These are phyloP conservation scores for Moesziomyces antarcticus DNA, from an alignment of 1,284 basidiomycete species.

Conservation along the genomic window DNA sequence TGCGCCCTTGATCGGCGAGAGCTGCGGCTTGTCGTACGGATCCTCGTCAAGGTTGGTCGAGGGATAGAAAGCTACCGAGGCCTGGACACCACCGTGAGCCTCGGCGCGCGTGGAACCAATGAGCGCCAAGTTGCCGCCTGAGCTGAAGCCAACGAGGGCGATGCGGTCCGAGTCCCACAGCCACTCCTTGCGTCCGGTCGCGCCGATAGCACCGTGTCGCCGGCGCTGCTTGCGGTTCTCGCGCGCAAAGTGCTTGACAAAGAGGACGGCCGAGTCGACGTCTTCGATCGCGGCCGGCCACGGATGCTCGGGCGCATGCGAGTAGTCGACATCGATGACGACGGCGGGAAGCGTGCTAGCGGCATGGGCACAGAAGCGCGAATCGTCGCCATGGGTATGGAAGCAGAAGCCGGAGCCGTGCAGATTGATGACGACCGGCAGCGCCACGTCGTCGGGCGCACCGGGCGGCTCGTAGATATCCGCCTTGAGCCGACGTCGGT, in stretches of 20 bases:
- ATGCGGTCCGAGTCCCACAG: constrained; percentile 35
- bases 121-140: constrained; percentile 48
- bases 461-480: constrained; percentile 37
- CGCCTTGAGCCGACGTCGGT: constrained; percentile 38
- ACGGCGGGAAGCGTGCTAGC: constrained; percentile 60
- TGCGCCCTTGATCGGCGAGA: constrained; percentile 28
- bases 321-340: constrained; percentile 78
- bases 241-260: constrained; percentile 68
- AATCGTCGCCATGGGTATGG: constrained; percentile 41
- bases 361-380: constrained; percentile 37
- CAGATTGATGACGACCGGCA: constrained; percentile 50
- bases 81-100: constrained; percentile 32
- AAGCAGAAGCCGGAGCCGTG: constrained; percentile 56
- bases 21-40: constrained; percentile 44
- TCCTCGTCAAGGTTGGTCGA: constrained; percentile 53
- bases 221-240: constrained; percentile 29
- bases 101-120: constrained; percentile 27
- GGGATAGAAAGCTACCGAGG: constrained; percentile 49
- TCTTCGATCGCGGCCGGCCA: constrained; percentile 82
- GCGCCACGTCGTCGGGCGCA: constrained; percentile 16
- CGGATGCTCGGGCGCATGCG: constrained; percentile 78
- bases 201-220: constrained; percentile 27
- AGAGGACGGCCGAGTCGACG: constrained; percentile 76
- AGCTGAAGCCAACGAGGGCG: constrained; percentile 52
- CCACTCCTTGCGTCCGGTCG: constrained; percentile 39